A percentile compares a stretch with the other conserved stretches of the same genome.
These are phyloP conservation scores for Aphanocladium album DNA, from an alignment of 2,329 filamentous ascomycete species.

Conservation along the genomic window DNA sequence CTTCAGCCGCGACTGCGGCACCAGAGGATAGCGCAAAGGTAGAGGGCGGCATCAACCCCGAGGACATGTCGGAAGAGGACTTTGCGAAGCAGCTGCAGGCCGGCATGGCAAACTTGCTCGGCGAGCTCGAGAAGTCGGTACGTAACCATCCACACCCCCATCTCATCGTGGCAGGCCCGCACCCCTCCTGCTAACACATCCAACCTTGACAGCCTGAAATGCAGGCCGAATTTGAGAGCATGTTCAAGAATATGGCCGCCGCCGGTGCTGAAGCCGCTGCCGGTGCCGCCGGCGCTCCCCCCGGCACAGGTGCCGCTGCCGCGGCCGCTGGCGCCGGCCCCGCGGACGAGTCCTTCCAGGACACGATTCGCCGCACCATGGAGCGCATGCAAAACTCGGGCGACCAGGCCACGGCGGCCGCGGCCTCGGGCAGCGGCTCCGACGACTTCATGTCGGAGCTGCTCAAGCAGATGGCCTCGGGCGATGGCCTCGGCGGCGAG, in stretches of 20 bases:
- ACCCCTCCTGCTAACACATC: neutral
- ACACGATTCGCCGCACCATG: constrained; percentile 91
- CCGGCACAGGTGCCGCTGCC: constrained; percentile 33
- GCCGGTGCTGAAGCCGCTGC: constrained; percentile 41
- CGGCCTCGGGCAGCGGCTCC: constrained; percentile 57
- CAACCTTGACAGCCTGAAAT: constrained; percentile 55
- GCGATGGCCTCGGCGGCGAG: constrained; percentile 56
- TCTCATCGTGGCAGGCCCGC: neutral
- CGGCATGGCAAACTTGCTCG: constrained; percentile 80
- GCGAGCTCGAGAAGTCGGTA: constrained; percentile 60
- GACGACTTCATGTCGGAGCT: constrained; percentile 89
- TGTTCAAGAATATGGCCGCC: constrained; percentile 67
- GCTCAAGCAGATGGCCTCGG: constrained; percentile 71
- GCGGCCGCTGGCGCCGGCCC: constrained; percentile 35
- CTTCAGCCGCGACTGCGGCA: neutral
- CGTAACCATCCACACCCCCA: neutral
- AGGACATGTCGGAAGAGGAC: constrained; percentile 62
- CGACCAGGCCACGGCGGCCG: constrained; percentile 75
- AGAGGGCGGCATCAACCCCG: constrained; percentile 23
- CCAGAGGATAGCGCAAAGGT: constrained; percentile 13
- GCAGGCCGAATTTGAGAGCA: constrained; percentile 71
- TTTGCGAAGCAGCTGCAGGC: constrained; percentile 84
- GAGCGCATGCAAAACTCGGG: constrained; percentile 90
- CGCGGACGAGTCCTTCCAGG: constrained; percentile 72
- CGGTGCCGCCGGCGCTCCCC: constrained; percentile 31